Percentiles rank a stretch among this genome's conserved stretches.
Evolutionary conservation across 768 basidiomycete species (phyloP).

Genomic region (Daedaleopsis nitida): DNA sequence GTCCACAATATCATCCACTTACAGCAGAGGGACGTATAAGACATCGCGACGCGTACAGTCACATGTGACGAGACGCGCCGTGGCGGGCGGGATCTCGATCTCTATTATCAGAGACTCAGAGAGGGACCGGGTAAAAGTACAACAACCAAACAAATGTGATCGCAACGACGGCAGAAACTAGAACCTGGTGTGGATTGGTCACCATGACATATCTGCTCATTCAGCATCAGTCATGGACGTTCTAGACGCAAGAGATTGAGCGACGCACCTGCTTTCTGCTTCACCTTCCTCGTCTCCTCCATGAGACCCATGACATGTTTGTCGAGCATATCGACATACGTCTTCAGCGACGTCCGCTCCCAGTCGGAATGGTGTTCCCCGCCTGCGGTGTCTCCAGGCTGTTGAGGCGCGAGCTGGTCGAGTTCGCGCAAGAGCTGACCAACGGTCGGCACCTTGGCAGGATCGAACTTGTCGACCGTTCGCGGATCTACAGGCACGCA

Average conservation of each 20-base stretch:
- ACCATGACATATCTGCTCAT: neutral
- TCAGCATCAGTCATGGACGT: neutral
- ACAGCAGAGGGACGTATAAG: too few relatives aligned
- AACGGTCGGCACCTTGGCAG: conserved; percentile 84
- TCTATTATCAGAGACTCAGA: neutral
- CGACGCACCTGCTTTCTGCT: conserved; percentile 33
- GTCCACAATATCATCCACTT: too few relatives aligned
- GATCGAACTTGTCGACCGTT: conserved; percentile 79
- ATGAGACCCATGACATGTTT: conserved; percentile 61
- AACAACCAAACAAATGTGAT: neutral
- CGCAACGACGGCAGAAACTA: neutral
- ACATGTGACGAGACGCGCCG: neutral
- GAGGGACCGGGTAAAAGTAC: neutral
- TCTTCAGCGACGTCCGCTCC: conserved; percentile 84
- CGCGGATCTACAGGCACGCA: conserved; percentile 90
- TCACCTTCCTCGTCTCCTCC: conserved; percentile 53
- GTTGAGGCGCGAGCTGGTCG: conserved; percentile 38
- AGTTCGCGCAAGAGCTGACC: conserved; percentile 81
- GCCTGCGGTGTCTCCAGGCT: neutral
- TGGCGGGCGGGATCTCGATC: neutral
- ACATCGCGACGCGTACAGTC: neutral
- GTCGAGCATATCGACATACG: conserved; percentile 90
- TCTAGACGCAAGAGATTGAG: neutral
- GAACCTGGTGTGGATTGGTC: neutral
- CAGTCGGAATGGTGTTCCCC: conserved; percentile 59